These are phyloP conservation scores for Pilasporangium apinafurcum DNA, from an alignment of 352 stramenopile species.

Conservation along the genomic window DNA sequence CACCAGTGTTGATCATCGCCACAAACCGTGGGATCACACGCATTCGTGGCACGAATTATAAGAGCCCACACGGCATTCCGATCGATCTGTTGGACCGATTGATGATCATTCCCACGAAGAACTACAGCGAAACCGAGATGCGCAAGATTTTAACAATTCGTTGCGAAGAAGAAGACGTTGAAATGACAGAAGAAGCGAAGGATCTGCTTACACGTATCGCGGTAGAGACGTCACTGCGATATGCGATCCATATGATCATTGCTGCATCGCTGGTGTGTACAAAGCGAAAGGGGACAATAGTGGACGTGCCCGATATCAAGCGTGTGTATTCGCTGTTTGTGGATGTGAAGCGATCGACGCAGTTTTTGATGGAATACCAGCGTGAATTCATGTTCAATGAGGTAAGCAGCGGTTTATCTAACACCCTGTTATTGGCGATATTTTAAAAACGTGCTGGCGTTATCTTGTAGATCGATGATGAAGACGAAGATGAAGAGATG, in stretches of 20 bases:
- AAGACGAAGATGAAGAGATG: conserved; percentile 38
- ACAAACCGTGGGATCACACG: conserved; percentile 98
- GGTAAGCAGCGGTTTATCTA: too few species aligned
- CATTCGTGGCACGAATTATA: conserved; percentile 99
- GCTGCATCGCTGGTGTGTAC: conserved; percentile 92
- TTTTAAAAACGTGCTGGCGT: not conserved
- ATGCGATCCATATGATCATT: conserved; percentile 99
- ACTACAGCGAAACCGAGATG: conserved; percentile 95
- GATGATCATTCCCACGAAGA: conserved; percentile 98
- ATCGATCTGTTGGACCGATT: conserved; percentile 98
- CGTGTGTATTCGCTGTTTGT: conserved; percentile 96
- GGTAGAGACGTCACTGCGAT: conserved; percentile 96
- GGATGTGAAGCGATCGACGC: conserved; percentile 97
- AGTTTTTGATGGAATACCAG: conserved; percentile 99
- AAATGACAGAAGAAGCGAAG: conserved; percentile 96
- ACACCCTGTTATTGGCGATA: too few species aligned
- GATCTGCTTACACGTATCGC: conserved; percentile 98
- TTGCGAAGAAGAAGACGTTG: conserved; percentile 98
- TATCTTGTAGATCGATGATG: conserved; percentile 21
- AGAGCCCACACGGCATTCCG: conserved; percentile 97
- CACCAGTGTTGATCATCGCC: conserved; percentile 98
- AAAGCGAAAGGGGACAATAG: conserved; percentile 90
- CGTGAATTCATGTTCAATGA: conserved; percentile 99
- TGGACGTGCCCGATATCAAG: conserved; percentile 91
- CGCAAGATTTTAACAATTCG: conserved; percentile 96